Base-by-base conservation (phyloP, 176 grass and related monocot genomes). In the Oryza glumipatula region DNA sequence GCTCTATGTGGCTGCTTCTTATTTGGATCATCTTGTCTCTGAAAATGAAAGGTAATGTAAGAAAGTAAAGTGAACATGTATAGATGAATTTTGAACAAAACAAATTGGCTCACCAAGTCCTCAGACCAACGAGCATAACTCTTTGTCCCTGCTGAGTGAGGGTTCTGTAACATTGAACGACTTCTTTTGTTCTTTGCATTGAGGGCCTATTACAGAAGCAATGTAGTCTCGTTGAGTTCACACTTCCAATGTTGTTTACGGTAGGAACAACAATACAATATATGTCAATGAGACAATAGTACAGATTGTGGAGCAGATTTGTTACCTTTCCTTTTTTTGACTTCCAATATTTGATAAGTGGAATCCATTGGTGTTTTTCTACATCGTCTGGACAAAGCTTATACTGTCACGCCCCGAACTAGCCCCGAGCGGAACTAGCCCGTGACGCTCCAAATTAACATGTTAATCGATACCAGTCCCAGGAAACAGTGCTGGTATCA, bases 111-210 rank as follows among this genome's bases (percentile, higher is more conserved):
- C 35, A 87, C 78, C 58, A 87, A 21, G 6, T 87, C 78, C 17
- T 79, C 33, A 32, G 56, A 41, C 77, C 71, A 68, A 38, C 56
- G 56, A 38, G 78, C 70, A 87, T 67, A 87, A 39, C 78, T 82
- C 45, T 82, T 82, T 60, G 85, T 76, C 24, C 67, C 68, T 10
- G 52, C 67, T 21, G 67, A 80, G 72, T 81, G 85, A 9, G 85
- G 54, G 61, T 19, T 56, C 22, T 81, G 52, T 47, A 47, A 41
- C 56, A 82, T 64, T 12, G 43, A 17, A 7, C 28, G 54, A 44
- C 77, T 74, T 68, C 2, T 76, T 75, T 68, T 33, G 35, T 87
- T 87, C 60, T 47, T 48, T 56, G 76, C 70, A 47, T n/a, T 76
- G 15, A 49, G 9, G 2, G 14, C 28, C 60, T 87, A 3, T 38